Evolutionary conservation across 2,329 filamentous ascomycete species (phyloP).

Genomic region (Fonsecaea pedrosoi): DNA sequence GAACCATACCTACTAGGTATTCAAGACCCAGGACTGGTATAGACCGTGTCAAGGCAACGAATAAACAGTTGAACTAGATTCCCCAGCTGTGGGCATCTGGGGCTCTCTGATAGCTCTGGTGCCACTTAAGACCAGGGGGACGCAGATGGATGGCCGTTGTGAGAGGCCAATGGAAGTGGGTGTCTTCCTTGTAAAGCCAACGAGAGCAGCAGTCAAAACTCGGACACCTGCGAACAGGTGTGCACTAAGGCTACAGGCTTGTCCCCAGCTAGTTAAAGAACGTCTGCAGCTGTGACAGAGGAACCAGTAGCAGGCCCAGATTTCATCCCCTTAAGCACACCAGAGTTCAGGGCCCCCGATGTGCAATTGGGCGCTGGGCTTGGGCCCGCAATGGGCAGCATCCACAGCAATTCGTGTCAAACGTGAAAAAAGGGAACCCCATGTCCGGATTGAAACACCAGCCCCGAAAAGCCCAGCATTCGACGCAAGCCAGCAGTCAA

Average conservation of each 20-base stretch:
- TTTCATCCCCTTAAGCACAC: conserved; percentile 8
- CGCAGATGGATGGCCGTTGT: conserved; percentile 13
- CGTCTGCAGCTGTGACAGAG: conserved; percentile 9
- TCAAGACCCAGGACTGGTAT: not conserved
- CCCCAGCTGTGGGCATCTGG: not conserved
- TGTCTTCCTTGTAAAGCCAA: conserved; percentile 8
- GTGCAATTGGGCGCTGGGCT: conserved; percentile 13
- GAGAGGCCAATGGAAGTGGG: conserved; percentile 9
- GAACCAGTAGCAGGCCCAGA: conserved; percentile 1
- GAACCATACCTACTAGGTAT: not conserved
- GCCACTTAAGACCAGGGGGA: conserved; percentile 7
- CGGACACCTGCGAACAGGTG: conserved; percentile 6
- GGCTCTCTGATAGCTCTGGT: not conserved
- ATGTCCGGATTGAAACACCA: conserved; percentile 37
- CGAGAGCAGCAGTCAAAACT: conserved; percentile 7
- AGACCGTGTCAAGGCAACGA: not conserved
- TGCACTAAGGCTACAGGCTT: conserved; percentile 15
- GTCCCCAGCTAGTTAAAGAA: conserved; percentile 1
- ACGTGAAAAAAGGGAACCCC: conserved; percentile 12
- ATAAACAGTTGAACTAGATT: not conserved
- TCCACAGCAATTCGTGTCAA: conserved; percentile 21
- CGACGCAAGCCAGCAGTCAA: conserved; percentile 13
- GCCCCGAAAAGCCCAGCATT: conserved; percentile 22
- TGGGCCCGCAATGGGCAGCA: not conserved
- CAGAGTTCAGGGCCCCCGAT: conserved; percentile 13